phyloP scores from a whole-genome alignment of 371 early-diverging fungal genomes.

The Mortierella sp. region DNA sequence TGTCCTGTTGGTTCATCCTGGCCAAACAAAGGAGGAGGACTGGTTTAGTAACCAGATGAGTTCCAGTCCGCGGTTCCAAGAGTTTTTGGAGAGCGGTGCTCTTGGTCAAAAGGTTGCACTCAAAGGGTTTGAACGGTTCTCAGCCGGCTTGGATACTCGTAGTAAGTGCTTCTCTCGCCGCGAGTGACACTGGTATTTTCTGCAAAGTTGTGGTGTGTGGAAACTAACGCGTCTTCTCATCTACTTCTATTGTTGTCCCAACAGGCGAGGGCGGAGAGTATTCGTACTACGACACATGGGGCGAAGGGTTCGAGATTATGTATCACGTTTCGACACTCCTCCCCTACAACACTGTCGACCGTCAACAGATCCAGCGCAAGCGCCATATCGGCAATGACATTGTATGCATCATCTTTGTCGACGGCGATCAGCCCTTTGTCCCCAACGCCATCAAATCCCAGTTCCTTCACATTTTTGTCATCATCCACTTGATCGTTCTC shows the following conservation, averaged over 20 bases:
- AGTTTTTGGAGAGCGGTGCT: slow-evolving; percentile 71
- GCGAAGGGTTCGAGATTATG: slow-evolving; percentile 88
- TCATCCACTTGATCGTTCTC: slow-evolving; percentile 66
- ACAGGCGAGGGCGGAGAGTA: slow-evolving; percentile 82
- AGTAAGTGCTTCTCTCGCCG: slow-evolving; percentile 62
- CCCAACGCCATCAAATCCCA: slow-evolving; percentile 77
- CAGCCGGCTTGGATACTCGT: slow-evolving; percentile 86
- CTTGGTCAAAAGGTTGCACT: slow-evolving; percentile 82
- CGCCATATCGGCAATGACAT: slow-evolving; percentile 91
- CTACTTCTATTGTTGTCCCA: slow-evolving; percentile 17
- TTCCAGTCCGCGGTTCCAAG: slow-evolving; percentile 70
- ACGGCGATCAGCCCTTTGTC: slow-evolving; percentile 72
- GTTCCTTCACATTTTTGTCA: slow-evolving; percentile 81
- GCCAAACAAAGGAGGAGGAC: slow-evolving; percentile 83
- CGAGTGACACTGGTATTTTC: too few relatives aligned
- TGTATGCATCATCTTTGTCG: slow-evolving; percentile 81
- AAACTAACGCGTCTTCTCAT: neutral
- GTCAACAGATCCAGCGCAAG: slow-evolving; percentile 87
- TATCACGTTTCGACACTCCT: slow-evolving; percentile 89
- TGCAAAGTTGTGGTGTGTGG: too few relatives aligned
- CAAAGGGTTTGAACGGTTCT: slow-evolving; percentile 83
- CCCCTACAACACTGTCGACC: slow-evolving; percentile 77
- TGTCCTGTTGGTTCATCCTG: slow-evolving; percentile 74
- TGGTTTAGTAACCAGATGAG: slow-evolving; percentile 77
- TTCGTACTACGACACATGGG: slow-evolving; percentile 78